Evolutionary conservation across 805 yeast species (phyloP).

Genomic region (Tetrapisispora phaffii): DNA sequence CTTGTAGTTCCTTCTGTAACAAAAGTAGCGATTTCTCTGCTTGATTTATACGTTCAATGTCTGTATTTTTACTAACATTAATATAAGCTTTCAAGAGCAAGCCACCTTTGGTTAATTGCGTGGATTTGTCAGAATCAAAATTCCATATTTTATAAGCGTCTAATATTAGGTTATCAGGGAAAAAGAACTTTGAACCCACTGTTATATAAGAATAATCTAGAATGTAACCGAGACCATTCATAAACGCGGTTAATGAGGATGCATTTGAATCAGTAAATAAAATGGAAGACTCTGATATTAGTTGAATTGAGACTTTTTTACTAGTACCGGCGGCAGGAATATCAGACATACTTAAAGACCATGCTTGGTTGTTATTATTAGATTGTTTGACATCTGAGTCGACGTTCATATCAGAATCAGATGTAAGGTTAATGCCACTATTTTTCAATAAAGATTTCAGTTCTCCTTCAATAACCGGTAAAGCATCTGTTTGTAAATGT

Average conservation of each 20-base stretch:
- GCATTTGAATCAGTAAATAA: slow-evolving; percentile 21
- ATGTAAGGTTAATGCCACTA: not conserved
- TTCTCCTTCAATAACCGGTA: slow-evolving; percentile 10
- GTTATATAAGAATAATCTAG: slow-evolving; percentile 35
- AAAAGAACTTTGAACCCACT: slow-evolving; percentile 22
- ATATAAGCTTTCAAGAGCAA: slow-evolving; percentile 56
- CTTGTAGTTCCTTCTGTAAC: slow-evolving; percentile 56
- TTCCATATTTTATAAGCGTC: slow-evolving; percentile 25
- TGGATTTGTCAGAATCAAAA: slow-evolving; percentile 23
- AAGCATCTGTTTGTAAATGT: slow-evolving; percentile 6
- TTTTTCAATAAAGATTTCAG: not conserved
- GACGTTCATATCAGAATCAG: not conserved
- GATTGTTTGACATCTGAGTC: not conserved
- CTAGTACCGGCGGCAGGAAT: slow-evolving; percentile 66
- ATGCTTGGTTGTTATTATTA: slow-evolving; percentile 16
- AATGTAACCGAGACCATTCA: slow-evolving; percentile 64
- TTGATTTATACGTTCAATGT: slow-evolving; percentile 57
- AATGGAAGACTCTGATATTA: slow-evolving; percentile 46
- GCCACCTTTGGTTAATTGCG: slow-evolving; percentile 44
- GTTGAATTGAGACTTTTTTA: slow-evolving; percentile 52
- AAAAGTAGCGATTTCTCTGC: slow-evolving; percentile 54
- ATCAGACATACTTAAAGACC: slow-evolving; percentile 61
- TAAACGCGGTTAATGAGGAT: slow-evolving; percentile 29
- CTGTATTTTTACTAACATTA: slow-evolving; percentile 65
- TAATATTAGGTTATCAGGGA: slow-evolving; percentile 23